phyloP scores from a whole-genome alignment of 495 filamentous ascomycete species.

The Pyrenula massariospora region DNA sequence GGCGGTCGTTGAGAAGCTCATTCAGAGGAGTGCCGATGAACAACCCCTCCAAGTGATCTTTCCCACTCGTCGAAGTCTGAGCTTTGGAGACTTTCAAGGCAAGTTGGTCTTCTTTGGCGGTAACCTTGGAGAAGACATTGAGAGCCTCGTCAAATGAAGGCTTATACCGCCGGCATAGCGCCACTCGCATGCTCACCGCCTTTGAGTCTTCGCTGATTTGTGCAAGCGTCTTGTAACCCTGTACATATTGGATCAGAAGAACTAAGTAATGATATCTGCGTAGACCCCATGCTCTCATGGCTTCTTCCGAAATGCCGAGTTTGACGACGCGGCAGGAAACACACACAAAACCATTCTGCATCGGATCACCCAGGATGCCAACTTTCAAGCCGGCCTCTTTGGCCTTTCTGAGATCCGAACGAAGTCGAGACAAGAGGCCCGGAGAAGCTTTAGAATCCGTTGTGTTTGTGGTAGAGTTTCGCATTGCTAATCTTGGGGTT shows the following conservation, averaged over 20 bases:
- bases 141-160: slow-evolving; percentile 27
- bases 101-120: not conserved
- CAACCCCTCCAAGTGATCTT: slow-evolving; percentile 27
- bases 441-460: slow-evolving; percentile 8
- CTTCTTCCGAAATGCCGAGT: slow-evolving; percentile 67
- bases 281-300: slow-evolving; percentile 67
- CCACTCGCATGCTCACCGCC: slow-evolving; percentile 27
- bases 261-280: slow-evolving; percentile 57
- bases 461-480: slow-evolving; percentile 8
- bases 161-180: slow-evolving; percentile 37
- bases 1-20: slow-evolving; percentile 55
- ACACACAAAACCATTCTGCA: slow-evolving; percentile 49
- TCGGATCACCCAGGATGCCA: slow-evolving; percentile 44
- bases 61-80: not conserved
- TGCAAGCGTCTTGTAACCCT: slow-evolving; percentile 44
- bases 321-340: slow-evolving; percentile 49
- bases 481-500: not conserved
- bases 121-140: slow-evolving; percentile 31
- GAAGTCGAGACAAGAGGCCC: slow-evolving; percentile 24
- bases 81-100: slow-evolving; percentile 1
- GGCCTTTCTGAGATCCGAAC: slow-evolving; percentile 48
- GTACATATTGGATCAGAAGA: slow-evolving; percentile 57
- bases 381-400: slow-evolving; percentile 63
- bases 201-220: slow-evolving; percentile 20
- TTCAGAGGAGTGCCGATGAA: slow-evolving; percentile 68